Conservation (phyloP, 495 filamentous ascomycete genomes). For the Penicillium antarcticum region DNA sequence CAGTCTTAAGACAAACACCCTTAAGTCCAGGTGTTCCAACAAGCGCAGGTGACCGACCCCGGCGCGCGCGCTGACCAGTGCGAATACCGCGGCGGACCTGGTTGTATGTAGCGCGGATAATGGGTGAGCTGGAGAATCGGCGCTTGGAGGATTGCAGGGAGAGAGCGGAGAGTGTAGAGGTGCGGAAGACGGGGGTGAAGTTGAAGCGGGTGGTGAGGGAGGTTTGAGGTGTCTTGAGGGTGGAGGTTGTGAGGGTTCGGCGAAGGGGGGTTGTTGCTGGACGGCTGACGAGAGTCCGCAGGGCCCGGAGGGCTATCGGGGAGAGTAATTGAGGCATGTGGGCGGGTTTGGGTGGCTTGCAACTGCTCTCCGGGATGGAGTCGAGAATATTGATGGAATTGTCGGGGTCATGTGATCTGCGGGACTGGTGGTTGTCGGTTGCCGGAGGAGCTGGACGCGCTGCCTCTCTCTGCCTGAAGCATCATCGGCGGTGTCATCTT, state of each 20-base stretch:
- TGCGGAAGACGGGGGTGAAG: slow-evolving; percentile 38
- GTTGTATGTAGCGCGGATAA: slow-evolving; percentile 46
- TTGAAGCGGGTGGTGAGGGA: slow-evolving; percentile 23
- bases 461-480: slow-evolving; percentile 29
- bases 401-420: slow-evolving; percentile 29
- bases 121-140: slow-evolving; percentile 43
- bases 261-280: slow-evolving; percentile 19
- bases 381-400: slow-evolving; percentile 11
- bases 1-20: slow-evolving; percentile 91
- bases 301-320: slow-evolving; percentile 34
- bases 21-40: slow-evolving; percentile 77
- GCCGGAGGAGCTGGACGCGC: slow-evolving; percentile 40
- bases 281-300: slow-evolving; percentile 36
- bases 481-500: slow-evolving; percentile 18
- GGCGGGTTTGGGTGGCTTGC: background rate
- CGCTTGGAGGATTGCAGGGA: slow-evolving; percentile 21
- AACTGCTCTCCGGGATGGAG: background rate
- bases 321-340: slow-evolving; percentile 38
- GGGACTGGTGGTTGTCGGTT: slow-evolving; percentile 17
- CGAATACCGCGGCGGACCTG: slow-evolving; percentile 70
- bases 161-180: slow-evolving; percentile 15
- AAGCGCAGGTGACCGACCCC: slow-evolving; percentile 81
- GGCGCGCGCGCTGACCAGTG: slow-evolving; percentile 68
- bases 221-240: slow-evolving; percentile 6
- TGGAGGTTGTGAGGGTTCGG: slow-evolving; percentile 19